Base-by-base conservation (phyloP, 495 filamentous ascomycete species). In the Penicillium argentinense region DNA sequence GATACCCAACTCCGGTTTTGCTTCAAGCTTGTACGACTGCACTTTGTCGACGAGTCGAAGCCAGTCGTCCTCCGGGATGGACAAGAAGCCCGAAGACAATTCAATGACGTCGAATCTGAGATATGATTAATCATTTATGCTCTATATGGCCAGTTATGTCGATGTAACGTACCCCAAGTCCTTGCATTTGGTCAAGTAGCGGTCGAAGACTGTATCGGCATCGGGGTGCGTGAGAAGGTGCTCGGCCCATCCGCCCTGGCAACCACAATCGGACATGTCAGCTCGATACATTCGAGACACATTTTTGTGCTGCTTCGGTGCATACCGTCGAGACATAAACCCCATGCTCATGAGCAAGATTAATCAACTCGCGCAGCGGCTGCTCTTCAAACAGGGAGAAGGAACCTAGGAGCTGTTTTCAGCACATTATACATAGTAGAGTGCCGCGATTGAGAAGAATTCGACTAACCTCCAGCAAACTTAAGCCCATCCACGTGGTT, bases 1-100 rank as follows among this genome's bases (percentile, higher is more conserved):
- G 41, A 83, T 81, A 2, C 78, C 79, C 16, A 82, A 56, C 46
- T 82, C 79, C 2, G 79, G 80, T 51, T 82, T 82, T n/a, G 79
- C 68, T 44, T 69, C 75, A 18, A 82, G 53, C 0, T 74, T 73
- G 49, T 72, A 69, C 1, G 62, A 61, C 22, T 74, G 77, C 28
- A 81, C 78, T 49, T 71, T 70, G 51, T 79, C 71, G 32, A 78
- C 68, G 1, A 82, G 69, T 11, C 79, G 76, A 13, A 80, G 64
- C 78, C 78, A 81, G 63, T 81, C 79, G 32, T 77, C 74, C 16
- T 67, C 60, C 1, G 79, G 79, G 28, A 82, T 61, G 14, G 73
- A 76, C 24, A 81, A 60, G 56, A 81, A 82, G 14, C 78, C 79
- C 3, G 75, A 65, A 3, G 72, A 77, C 9, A 81, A 43, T 52